These are phyloP conservation scores for Xylaria venustula DNA, from an alignment of 495 filamentous ascomycete genomes.

Conservation along the genomic window DNA sequence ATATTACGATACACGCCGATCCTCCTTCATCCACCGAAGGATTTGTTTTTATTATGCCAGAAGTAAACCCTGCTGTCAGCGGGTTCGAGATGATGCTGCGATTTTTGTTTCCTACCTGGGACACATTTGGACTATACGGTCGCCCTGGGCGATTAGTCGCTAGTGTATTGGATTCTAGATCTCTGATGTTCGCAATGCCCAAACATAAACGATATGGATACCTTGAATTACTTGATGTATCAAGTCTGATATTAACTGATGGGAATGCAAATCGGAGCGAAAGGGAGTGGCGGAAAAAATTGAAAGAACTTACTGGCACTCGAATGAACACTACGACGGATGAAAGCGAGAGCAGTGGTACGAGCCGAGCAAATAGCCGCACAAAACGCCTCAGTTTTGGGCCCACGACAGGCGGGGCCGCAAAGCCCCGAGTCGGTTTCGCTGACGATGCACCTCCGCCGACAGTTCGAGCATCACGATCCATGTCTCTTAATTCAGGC, in stretches of 20 bases:
- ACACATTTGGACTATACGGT: constrained; percentile 90
- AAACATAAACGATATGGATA: constrained; percentile 86
- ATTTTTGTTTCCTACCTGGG: constrained; percentile 91
- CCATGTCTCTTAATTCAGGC: constrained; percentile 42
- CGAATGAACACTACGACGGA: constrained; percentile 61
- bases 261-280: constrained; percentile 81
- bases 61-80: constrained; percentile 82
- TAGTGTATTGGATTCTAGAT: constrained; percentile 78
- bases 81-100: constrained; percentile 98
- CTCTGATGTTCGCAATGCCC: constrained; percentile 98
- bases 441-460: constrained; percentile 53
- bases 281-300: constrained; percentile 80
- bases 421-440: constrained; percentile 57
- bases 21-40: constrained; percentile 76
- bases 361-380: constrained; percentile 60
- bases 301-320: constrained; percentile 87
- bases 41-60: constrained; percentile 97
- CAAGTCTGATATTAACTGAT: constrained; percentile 69
- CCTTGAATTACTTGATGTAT: constrained; percentile 83
- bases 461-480: constrained; percentile 56
- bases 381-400: constrained; percentile 67
- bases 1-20: constrained; percentile 77
- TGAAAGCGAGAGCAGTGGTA: constrained; percentile 41
- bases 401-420: constrained; percentile 34
- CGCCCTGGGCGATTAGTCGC: constrained; percentile 84